phyloP scores from a whole-genome alignment of 768 basidiomycete species.

The Leccinum obscurum region DNA sequence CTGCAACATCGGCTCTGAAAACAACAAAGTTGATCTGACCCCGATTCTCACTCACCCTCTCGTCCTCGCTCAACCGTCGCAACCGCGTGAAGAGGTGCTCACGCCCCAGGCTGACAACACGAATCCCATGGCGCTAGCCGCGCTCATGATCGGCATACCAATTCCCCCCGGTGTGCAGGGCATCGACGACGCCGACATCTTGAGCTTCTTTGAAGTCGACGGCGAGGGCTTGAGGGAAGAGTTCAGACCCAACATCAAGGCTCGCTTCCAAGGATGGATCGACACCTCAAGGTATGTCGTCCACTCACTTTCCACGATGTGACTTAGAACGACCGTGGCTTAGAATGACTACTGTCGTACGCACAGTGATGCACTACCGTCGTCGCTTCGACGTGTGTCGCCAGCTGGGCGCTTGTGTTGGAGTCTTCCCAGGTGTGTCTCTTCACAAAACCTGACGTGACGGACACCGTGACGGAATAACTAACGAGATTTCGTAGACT shows the following conservation, averaged over 20 bases:
- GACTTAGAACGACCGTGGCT: too few species aligned
- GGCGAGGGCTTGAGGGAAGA: conserved; percentile 56
- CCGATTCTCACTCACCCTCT: conserved; percentile 46
- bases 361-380: too few species aligned
- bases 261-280: conserved; percentile 59
- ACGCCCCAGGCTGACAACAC: conserved; percentile 39
- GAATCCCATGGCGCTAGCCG: conserved; percentile 61
- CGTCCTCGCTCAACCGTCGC: conserved; percentile 39
- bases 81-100: conserved; percentile 49
- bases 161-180: conserved; percentile 39
- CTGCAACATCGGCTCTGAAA: conserved; percentile 43
- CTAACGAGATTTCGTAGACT: too few species aligned
- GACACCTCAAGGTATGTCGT: conserved; percentile 29
- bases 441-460: too few species aligned
- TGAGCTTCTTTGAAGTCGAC: conserved; percentile 53
- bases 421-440: too few species aligned
- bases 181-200: conserved; percentile 45
- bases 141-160: conserved; percentile 62
- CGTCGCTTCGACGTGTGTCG: too few species aligned
- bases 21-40: conserved; percentile 40
- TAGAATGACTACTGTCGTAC: too few species aligned
- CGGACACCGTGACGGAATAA: too few species aligned
- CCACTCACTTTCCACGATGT: too few species aligned
- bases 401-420: too few species aligned
- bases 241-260: conserved; percentile 56